Base-by-base conservation (phyloP, 331 rosid species). In the Saraca asoca region DNA sequence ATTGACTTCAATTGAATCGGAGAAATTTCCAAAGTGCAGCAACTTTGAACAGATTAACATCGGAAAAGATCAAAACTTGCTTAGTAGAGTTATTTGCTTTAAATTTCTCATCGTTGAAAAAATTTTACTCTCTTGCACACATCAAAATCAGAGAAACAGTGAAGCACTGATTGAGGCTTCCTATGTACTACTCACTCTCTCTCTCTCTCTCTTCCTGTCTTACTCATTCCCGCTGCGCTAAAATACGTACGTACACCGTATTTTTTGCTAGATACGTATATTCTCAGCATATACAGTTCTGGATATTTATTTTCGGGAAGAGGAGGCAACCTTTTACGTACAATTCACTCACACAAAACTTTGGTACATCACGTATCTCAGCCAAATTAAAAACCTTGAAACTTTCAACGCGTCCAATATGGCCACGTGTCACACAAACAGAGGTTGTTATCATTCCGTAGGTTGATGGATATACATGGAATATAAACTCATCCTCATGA, bases 141-240 rank as follows among this genome's bases (percentile, higher is more conserved):
- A 82, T 74, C 81, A 77, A 82, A 84, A 82, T 79, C 80, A 84
- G 90, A 82, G 86, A 62, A 61, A 81, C 67, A 78, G 62, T 58
- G 66, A 65, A 58, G 60, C 78, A 64, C 75, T 58, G 71, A 79
- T 73, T 58, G 71, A 79, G 79, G 72, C 78, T 76, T 84, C 75
- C 77, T 55, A 77, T 44, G 81, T 51, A 57, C 88, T 79, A 41
- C 72, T 68, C 73, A 53, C 10, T 39, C 70, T 64, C 79, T 56
- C 68, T 64, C 81, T 58, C 8, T 37, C 72, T 64, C 79, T 51
- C 68, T 59, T 79, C 45, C 66, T 74, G 69, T 69, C 80, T 44
- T 43, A 69, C 73, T 64, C 78, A 51, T 29, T 50, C 80, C 39
- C 74, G 51, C 75, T 65, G 71, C 52, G 49, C 43, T 54, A 31